Base-by-base conservation (phyloP, 345 rosid species). In the Draba incana region DNA sequence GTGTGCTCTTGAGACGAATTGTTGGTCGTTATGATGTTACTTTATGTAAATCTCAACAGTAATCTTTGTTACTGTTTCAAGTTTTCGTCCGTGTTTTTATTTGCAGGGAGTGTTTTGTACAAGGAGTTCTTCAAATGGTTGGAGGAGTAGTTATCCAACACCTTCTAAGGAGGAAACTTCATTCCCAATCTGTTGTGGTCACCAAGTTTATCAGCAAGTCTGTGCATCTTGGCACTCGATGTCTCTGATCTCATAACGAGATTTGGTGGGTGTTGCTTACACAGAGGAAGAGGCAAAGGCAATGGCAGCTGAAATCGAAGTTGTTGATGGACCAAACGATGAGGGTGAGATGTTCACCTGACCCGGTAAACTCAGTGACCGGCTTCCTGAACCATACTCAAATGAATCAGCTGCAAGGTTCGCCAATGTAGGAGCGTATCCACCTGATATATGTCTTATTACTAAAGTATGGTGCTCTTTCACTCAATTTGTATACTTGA, bases 361-460 rank as follows among this genome's bases (percentile, higher is more conserved):
- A 58, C 96, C 98, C 59, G 97, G 98, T 58, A 90, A 90, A 80
- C 97, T 93, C 75, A 88, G 96, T 58, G 98, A 90, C 72, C 96
- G 94, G 49, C 85, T 90, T 68, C 96, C 98, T 60, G 71, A 88
- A 78, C 97, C 98, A 60, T 93, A 91, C 77, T 30, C 89, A 1
- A 94, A 94, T 76, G 99, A 94, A 69, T 78, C 79, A 78, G 99
- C 97, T 11, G 99, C 99, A 68, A 91, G 96, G 82, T 94, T 94
- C 66, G 99, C 99, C 55, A 94, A 94, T 85, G 99, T 97, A 81
- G 99, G 99, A 77, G 99, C 99, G 13, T 91, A 94, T 89, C 99
- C 99, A 66, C 97, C 99, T 61, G 99, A 89, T 83, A 74, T 89
- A 30, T 89, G 97, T 87, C 97, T 94, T 69, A 77, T 91, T 43